Evolutionary conservation across 495 filamentous ascomycete genomes (phyloP).

Genomic region (Penicillium pulvis): DNA sequence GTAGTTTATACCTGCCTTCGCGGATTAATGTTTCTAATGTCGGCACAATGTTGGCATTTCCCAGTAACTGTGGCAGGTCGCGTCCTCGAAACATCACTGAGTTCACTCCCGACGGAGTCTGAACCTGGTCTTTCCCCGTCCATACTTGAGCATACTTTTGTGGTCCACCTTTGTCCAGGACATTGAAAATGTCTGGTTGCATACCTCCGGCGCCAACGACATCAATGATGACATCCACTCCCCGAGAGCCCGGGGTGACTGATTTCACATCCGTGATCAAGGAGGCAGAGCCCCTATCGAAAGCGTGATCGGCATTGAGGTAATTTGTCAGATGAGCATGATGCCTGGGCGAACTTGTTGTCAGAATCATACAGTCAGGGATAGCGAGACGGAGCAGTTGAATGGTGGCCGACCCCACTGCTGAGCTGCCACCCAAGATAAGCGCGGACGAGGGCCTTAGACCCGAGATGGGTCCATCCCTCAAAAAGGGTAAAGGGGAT

Average conservation of each 20-base stretch:
- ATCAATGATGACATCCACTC: slow-evolving; percentile 47
- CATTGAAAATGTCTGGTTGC: slow-evolving; percentile 22
- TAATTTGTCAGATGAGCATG: slow-evolving; percentile 22
- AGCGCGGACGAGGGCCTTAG: slow-evolving; percentile 35
- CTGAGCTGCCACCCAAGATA: slow-evolving; percentile 46
- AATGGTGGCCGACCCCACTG: slow-evolving; percentile 39
- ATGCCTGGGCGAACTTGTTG: slow-evolving; percentile 40
- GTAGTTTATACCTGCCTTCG: slow-evolving; percentile 8
- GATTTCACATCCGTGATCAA: slow-evolving; percentile 29
- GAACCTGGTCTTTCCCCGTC: slow-evolving; percentile 25
- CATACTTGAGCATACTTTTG: slow-evolving; percentile 38
- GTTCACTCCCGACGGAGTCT: slow-evolving; percentile 26
- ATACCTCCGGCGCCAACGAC: slow-evolving; percentile 29
- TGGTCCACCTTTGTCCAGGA: slow-evolving; percentile 22
- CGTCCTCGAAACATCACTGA: slow-evolving; percentile 23
- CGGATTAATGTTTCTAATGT: slow-evolving; percentile 23
- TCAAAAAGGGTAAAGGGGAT: slow-evolving; percentile 35
- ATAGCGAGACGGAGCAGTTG: slow-evolving; percentile 44
- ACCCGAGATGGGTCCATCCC: slow-evolving; percentile 6
- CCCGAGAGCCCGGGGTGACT: slow-evolving; percentile 23
- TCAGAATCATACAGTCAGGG: slow-evolving; percentile 34
- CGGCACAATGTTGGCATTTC: slow-evolving; percentile 13
- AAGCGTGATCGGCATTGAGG: slow-evolving; percentile 35
- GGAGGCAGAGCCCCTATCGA: slow-evolving; percentile 30
- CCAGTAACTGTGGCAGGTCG: slow-evolving; percentile 25